phyloP scores from a whole-genome alignment of 176 grass and related monocot genomes.

The Alloteropsis semialata region DNA sequence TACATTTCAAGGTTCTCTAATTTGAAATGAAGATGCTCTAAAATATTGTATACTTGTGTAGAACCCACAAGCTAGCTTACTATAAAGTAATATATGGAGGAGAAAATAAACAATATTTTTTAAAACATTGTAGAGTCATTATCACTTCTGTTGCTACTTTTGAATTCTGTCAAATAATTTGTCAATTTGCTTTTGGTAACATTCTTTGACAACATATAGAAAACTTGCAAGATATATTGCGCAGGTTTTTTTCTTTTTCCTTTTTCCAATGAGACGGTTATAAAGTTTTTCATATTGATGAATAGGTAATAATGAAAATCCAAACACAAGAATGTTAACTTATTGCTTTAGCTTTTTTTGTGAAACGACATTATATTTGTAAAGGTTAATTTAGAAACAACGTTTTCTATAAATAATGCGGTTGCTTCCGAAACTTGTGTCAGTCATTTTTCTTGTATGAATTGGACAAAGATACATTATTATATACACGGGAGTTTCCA shows the following conservation, averaged over 20 bases:
- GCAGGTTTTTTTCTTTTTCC: too few relatives aligned
- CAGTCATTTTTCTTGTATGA: neutral
- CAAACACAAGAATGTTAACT: neutral
- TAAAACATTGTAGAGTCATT: neutral
- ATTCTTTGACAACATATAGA: too few relatives aligned
- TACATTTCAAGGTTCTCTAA: neutral
- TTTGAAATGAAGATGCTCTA: neutral
- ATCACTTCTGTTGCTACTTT: neutral
- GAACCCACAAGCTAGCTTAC: neutral
- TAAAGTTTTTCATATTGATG: neutral
- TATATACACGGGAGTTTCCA: neutral
- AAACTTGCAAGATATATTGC: neutral
- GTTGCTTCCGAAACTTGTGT: neutral
- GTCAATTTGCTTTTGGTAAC: neutral
- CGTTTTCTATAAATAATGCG: neutral
- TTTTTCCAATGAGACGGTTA: neutral
- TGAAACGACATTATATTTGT: neutral
- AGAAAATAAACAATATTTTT: neutral
- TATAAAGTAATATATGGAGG: neutral
- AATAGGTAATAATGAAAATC: neutral
- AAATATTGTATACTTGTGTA: neutral
- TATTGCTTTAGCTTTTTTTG: neutral
- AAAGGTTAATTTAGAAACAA: neutral
- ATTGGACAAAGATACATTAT: neutral
- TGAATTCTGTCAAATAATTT: neutral